Evolutionary conservation across 306 rosid species (phyloP).

Genomic region (Carpinus fangiana): DNA sequence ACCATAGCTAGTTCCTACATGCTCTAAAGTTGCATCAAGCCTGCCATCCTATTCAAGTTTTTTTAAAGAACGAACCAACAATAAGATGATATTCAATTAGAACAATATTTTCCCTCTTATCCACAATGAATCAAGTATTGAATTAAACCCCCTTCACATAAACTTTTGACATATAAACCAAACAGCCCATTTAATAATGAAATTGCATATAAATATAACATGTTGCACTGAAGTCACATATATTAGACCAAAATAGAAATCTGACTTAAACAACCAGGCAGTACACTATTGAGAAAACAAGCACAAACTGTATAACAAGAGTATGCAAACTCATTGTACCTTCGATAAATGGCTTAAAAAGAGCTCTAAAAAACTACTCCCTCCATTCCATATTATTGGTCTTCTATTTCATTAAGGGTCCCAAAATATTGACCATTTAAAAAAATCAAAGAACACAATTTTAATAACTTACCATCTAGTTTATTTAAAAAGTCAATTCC

Average conservation of each 20-base stretch:
- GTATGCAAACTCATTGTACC: neutral
- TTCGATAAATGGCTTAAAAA: neutral
- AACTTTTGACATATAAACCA: neutral
- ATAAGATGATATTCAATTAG: neutral
- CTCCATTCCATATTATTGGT: neutral
- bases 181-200: neutral
- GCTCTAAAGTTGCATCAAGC: neutral
- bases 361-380: neutral
- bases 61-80: neutral
- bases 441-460: neutral
- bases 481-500: neutral
- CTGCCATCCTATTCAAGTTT: neutral
- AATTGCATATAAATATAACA: conserved; percentile 16
- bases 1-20: neutral
- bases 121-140: neutral
- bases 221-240: neutral
- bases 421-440: neutral
- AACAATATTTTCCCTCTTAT: neutral
- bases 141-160: neutral
- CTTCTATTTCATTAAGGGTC: neutral
- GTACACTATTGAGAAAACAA: neutral
- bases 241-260: neutral
- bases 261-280: neutral
- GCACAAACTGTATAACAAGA: neutral
- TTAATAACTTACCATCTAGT: neutral